A percentile compares a stretch with the other conserved stretches of the same genome.
These are phyloP conservation scores for Penicillium sp. DNA, from an alignment of 2,329 filamentous ascomycete species.

Conservation along the genomic window DNA sequence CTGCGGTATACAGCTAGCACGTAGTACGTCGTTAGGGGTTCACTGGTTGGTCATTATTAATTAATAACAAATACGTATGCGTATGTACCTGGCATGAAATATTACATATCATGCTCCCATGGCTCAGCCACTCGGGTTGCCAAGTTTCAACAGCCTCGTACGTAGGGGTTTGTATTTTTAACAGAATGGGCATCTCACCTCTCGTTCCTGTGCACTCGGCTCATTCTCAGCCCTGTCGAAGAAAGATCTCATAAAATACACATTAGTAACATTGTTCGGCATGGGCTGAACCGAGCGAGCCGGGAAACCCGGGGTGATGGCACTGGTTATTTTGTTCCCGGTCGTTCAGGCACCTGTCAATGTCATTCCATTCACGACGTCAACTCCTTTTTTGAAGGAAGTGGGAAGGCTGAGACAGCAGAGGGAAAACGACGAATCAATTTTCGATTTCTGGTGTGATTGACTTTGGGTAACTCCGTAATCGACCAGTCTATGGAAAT, in stretches of 20 bases:
- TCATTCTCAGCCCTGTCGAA: neutral
- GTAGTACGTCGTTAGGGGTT: neutral
- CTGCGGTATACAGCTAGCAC: neutral
- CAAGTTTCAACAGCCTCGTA: too few relatives aligned
- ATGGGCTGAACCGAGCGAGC: neutral
- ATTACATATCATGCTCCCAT: too few relatives aligned
- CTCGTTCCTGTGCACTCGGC: neutral
- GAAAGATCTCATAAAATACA: neutral
- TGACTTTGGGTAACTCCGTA: conserved; percentile 2
- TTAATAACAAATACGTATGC: neutral
- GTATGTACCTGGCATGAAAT: neutral
- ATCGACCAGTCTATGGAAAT: neutral
- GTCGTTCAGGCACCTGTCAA: too few relatives aligned
- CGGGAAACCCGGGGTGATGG: neutral
- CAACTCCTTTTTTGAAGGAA: neutral
- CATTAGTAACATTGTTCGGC: neutral
- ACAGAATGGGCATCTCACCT: too few relatives aligned
- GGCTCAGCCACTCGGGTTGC: too few relatives aligned
- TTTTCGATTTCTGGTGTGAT: neutral
- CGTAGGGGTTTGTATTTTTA: too few relatives aligned
- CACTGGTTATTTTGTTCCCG: too few relatives aligned
- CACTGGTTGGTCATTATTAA: neutral
- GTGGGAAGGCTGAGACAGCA: neutral
- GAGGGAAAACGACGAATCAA: neutral
- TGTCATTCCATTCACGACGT: neutral